Evolutionary conservation across 371 early-diverging fungal genomes (phyloP), one percentile per base, ranked within the genome.

Genomic region (Haplosporangium sp.): DNA sequence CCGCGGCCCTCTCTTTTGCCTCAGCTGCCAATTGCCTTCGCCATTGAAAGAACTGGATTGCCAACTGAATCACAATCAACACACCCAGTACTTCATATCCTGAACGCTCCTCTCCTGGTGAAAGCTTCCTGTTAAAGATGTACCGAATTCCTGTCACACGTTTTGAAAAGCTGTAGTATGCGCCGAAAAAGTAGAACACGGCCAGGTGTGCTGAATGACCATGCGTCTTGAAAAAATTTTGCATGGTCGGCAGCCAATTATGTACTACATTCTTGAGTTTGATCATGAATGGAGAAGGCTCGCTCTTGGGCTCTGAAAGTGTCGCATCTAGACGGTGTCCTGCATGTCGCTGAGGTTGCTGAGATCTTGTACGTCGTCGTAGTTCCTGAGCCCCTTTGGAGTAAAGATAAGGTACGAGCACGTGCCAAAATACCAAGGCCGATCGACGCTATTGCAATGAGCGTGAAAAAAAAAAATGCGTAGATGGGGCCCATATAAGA

Each of bases 51-150:
- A 81, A 73, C 62, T 89, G 89, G 13, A 94, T 88, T 5, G 83
- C 51, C 55, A 95, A 72, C 73, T 94, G 94, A 40, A 92, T 72
- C 6, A 87, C 80, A 62, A 97, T 91, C 67, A 97, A 76, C 1
- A 88, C 86, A 14, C 96, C 96, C 59, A 97, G 80, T 0, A 95
- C 85, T 69, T 96, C 97, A 79, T 96, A 96, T 13, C 95, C 93
- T 0, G 79, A 83, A n/a, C 85, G 83, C 62, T 91, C 86, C 73
- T 96, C 95, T 40, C 91, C 89, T 13, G 89, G 88, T 0, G 90
- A 86, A 60, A 94, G 84, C 72, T 90, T 87, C 20, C 95, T 89
- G 37, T 92, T 88, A 68, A 94, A 91, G 21, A 91, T 90, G 77
- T 95, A 95, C 43, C 93, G 90, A 38, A 93, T 87, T 0, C 94